These are phyloP conservation scores for Akanthomyces muscarius DNA, from an alignment of 2,329 filamentous ascomycete genomes.

Conservation along the genomic window DNA sequence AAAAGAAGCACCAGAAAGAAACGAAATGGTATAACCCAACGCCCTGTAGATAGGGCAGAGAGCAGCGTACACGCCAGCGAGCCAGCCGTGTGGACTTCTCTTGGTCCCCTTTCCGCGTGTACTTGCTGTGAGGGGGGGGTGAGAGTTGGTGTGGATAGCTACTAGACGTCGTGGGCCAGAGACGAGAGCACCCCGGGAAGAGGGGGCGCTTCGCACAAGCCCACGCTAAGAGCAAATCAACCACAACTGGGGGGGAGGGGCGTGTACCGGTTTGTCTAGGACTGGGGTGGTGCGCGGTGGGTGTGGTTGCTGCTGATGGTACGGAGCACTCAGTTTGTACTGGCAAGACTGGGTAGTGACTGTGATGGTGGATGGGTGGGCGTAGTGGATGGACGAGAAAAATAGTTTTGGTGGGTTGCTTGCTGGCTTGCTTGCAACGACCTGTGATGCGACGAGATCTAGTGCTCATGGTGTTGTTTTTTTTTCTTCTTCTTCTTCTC, in stretches of 20 bases:
- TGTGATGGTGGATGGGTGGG: not conserved
- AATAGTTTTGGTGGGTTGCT: slow-evolving; percentile 4
- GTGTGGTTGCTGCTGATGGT: not conserved
- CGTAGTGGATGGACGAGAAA: not conserved
- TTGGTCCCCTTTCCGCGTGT: slow-evolving; percentile 6
- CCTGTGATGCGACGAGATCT: not conserved
- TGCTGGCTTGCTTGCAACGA: slow-evolving; percentile 5
- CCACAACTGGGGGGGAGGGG: not conserved
- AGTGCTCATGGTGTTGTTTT: not conserved
- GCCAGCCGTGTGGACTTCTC: slow-evolving; percentile 1
- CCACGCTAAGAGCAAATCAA: slow-evolving; percentile 11
- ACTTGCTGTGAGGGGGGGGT: not conserved
- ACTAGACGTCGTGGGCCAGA: not conserved
- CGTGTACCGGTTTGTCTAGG: slow-evolving; percentile 3
- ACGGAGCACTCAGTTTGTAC: too few relatives aligned
- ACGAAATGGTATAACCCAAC: slow-evolving; percentile 3
- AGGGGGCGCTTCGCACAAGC: slow-evolving; percentile 11
- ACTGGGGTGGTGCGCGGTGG: not conserved
- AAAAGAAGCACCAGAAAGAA: not conserved
- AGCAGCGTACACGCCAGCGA: not conserved
- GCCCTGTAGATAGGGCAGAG: slow-evolving; percentile 7
- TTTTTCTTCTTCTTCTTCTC: not conserved
- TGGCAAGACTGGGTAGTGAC: too few relatives aligned
- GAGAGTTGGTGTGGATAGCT: not conserved
- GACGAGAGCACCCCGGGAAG: slow-evolving; percentile 7